Base-by-base conservation (phyloP, 352 stramenopile species). In the Globisporangium cystogenes region DNA sequence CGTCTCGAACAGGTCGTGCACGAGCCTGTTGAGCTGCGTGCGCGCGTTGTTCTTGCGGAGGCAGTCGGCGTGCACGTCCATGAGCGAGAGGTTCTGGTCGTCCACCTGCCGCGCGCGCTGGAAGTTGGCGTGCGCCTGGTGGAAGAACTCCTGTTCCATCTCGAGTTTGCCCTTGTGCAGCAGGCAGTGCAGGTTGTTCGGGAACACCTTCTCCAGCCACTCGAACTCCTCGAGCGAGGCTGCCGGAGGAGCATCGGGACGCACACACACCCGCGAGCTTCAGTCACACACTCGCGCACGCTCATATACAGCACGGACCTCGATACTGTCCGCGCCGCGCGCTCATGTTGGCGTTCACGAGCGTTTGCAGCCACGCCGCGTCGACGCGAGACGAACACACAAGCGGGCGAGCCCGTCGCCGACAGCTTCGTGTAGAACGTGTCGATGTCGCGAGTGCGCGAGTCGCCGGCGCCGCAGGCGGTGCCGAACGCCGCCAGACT, bases 41-140 rank as follows among this genome's bases (percentile, higher is more conserved):
- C 63, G 68, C 8, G 67, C 58, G 48, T 60, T 66, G 23, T 59
- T 72, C 59, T 74, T 77, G 8, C 76, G 65, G 16, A 93, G 60
- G 39, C 78, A 86, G 23, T 82, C 68, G 2, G 82, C 82, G 51
- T 87, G 76, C 21, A 56, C 39, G 43, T 93, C 82, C 78, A 91
- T 88, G 41, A 72, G 58, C 23, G 55, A 43, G 27, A 91, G 33
- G 48, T 85, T 89, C 33, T 76, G 51, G 20, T 83, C 72, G 31
- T 93, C 82, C 1, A 83, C 60, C 52, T 93, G 79, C 4, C 79
- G 64, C 50, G 78, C 77, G 26, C 65, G 64, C 8, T 74, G 65
- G 46, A 86, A 86, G 39, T 70, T 69, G 50, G 76, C 44, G 27
- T 82, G 68, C 20, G 76, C 72, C 56, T 80, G 65, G 60, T 84